Conservation (phyloP, 768 basidiomycete genomes). For the Neoboletus subvelutipes region DNA sequence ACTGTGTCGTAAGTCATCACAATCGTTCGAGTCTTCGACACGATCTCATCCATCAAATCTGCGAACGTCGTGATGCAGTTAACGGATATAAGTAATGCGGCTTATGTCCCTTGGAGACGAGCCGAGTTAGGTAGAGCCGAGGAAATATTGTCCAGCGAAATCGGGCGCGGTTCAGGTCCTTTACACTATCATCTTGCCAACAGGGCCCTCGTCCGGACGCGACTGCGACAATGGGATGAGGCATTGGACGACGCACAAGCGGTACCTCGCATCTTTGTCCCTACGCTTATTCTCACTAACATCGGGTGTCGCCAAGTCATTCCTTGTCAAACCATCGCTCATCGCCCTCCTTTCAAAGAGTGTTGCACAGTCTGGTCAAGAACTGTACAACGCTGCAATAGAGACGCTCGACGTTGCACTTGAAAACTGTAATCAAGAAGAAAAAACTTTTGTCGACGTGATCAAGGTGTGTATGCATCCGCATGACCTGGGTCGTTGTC, state of each 20-base stretch:
- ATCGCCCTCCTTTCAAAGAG: slow-evolving; percentile 10
- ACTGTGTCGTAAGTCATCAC: slow-evolving; percentile 7
- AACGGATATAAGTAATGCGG: slow-evolving; percentile 9
- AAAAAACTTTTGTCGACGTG: slow-evolving; percentile 5
- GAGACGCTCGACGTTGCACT: slow-evolving; percentile 1
- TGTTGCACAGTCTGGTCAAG: background rate
- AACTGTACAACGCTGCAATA: background rate
- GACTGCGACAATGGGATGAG: slow-evolving; percentile 2
- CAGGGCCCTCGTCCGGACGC: slow-evolving; percentile 16
- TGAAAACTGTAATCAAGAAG: background rate
- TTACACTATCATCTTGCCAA: slow-evolving; percentile 9
- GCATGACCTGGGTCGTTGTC: background rate
- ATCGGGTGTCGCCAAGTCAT: slow-evolving; percentile 3
- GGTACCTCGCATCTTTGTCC: background rate
- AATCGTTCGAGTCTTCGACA: background rate
- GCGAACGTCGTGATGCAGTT: slow-evolving; percentile 2
- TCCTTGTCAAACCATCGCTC: slow-evolving; percentile 4
- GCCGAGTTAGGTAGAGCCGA: slow-evolving; percentile 10
- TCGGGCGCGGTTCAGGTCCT: background rate
- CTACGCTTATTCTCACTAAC: background rate
- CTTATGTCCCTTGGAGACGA: slow-evolving; percentile 12
- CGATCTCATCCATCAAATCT: slow-evolving; percentile 1
- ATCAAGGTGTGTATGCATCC: slow-evolving; percentile 12
- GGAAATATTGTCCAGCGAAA: slow-evolving; percentile 14
- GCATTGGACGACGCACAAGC: slow-evolving; percentile 15